phyloP scores from a whole-genome alignment of 192 early-diverging fungal genomes.

The Oehlia diaphana region DNA sequence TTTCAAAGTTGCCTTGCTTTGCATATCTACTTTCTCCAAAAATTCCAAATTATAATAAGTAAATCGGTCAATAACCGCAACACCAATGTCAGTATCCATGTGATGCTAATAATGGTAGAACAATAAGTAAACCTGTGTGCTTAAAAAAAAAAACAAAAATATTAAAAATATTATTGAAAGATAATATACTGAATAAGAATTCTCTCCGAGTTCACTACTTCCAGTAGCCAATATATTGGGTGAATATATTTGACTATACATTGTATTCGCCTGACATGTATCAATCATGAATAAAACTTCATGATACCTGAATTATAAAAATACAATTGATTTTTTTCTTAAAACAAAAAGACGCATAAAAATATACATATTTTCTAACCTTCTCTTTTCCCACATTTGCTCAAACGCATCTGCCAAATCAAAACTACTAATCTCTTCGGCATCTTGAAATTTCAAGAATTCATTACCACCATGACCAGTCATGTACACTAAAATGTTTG shows the following conservation, averaged over 20 bases:
- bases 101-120: conserved; percentile 58
- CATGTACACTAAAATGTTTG: conserved; percentile 97
- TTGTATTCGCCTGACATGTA: conserved; percentile 98
- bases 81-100: conserved; percentile 89
- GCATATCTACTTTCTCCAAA: conserved; percentile 82
- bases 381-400: conserved; percentile 96
- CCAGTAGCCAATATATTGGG: conserved; percentile 94
- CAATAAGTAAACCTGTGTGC: background rate
- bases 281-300: conserved; percentile 99
- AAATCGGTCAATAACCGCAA: conserved; percentile 96
- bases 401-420: conserved; percentile 96
- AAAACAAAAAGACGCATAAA: background rate
- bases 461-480: conserved; percentile 99
- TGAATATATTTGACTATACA: conserved; percentile 91
- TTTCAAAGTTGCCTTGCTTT: conserved; percentile 70
- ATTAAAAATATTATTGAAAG: background rate
- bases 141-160: background rate
- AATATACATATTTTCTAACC: conserved; percentile 36
- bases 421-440: conserved; percentile 93
- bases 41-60: conserved; percentile 96
- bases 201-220: conserved; percentile 81
- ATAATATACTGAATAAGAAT: conserved; percentile 79
- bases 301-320: conserved; percentile 62
- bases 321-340: background rate
- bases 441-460: conserved; percentile 98